A percentile compares a stretch with the other conserved stretches of the same genome.
Evolutionary conservation across 208 protist genomes (phyloP).

Genomic region (Leishmania guyanensis): DNA sequence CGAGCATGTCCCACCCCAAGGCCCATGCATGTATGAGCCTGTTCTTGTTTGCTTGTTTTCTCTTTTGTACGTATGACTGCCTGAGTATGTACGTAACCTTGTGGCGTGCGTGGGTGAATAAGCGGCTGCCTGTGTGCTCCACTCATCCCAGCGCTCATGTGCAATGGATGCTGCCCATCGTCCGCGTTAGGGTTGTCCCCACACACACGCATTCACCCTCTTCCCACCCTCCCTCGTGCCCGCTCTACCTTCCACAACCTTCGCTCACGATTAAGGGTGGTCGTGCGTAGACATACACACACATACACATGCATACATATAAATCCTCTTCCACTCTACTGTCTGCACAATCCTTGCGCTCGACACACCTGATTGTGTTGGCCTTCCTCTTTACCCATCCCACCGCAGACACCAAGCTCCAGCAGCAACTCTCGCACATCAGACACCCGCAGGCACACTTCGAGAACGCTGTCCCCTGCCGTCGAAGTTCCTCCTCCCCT

Average conservation of each 20-base stretch:
- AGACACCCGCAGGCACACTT: background rate
- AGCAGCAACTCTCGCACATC: background rate
- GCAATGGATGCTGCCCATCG: background rate
- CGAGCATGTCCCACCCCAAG: background rate
- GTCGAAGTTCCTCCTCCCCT: background rate
- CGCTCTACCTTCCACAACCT: background rate
- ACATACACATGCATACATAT: too few relatives aligned
- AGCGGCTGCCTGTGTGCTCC: background rate
- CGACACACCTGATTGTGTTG: background rate
- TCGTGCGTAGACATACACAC: background rate
- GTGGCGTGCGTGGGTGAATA: background rate
- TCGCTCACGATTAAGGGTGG: background rate
- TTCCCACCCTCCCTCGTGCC: background rate
- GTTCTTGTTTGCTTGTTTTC: constrained; percentile 2
- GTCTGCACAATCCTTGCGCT: background rate
- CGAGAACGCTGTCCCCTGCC: background rate
- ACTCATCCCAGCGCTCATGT: background rate
- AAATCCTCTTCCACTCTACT: background rate
- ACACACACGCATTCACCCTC: background rate
- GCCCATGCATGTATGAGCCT: background rate
- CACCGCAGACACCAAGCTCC: background rate
- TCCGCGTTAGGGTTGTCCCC: background rate
- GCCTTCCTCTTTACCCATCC: background rate
- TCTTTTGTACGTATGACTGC: constrained; percentile 9
- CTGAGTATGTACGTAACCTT: background rate